Percentiles rank a stretch among this genome's conserved stretches.
Evolutionary conservation across 441 rosid species (phyloP).

Genomic region (Brassica hybrid): DNA sequence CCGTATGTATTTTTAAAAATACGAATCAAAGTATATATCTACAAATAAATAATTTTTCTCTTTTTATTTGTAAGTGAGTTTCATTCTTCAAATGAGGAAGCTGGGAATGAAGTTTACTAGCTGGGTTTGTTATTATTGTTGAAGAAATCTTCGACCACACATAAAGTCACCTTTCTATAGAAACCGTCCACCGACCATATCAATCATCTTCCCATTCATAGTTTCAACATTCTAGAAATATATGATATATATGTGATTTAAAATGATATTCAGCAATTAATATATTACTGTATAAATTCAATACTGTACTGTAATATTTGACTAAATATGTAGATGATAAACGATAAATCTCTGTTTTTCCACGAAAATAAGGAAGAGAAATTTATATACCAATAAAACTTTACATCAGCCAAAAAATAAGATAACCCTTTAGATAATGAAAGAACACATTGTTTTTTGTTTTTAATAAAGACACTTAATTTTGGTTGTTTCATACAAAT

Average conservation of each 20-base stretch:
- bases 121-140: background rate
- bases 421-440: background rate
- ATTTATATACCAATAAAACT: background rate
- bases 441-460: background rate
- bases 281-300: background rate
- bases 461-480: background rate
- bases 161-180: slow-evolving; percentile 37
- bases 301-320: background rate
- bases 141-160: slow-evolving; percentile 35
- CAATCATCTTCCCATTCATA: slow-evolving; percentile 14
- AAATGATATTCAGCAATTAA: background rate
- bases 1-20: background rate
- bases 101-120: background rate
- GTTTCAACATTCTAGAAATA: slow-evolving; percentile 14
- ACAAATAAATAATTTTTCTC: background rate
- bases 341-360: background rate
- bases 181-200: slow-evolving; percentile 32
- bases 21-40: background rate
- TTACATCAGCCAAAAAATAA: background rate
- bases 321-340: background rate
- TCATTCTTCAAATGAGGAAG: background rate
- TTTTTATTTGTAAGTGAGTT: background rate
- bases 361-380: slow-evolving; percentile 1
- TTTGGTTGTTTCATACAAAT: background rate
- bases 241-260: background rate